Evolutionary conservation across 139 green algal species (phyloP), one percentile per base, ranked within the genome.

Genomic region (Micractinium conductrix): DNA sequence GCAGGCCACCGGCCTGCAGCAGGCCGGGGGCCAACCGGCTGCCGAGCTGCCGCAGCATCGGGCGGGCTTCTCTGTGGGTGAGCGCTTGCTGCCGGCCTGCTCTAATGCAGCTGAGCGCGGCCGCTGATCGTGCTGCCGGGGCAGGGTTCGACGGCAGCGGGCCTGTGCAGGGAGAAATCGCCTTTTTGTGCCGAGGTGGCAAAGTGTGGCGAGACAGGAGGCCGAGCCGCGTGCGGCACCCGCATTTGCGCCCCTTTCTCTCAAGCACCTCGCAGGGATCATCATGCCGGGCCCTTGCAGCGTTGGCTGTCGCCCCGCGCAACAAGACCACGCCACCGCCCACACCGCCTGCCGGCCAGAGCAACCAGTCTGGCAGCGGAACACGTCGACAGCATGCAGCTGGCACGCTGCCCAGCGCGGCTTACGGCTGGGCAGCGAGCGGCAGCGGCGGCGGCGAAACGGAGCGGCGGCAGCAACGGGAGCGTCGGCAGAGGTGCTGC

Each of bases 11-110:
- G 26, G 63, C 4, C 30, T 48, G 62, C 48, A 21, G 44, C 30
- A 88, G 78, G 24, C 84, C 19, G 12, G 78, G 78, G 40, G 75
- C 68, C 37, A 88, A 69, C 33, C 80, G 80, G 45, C 68, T 71
- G 38, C 50, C 58, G 9, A 87, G 19, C 38, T 83, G 76, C 55
- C 43, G 19, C 22, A 83, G 65, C 83, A 79, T 79, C 35, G 43
- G n/a, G 43, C n/a, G n/a, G n/a, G n/a, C n/a, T n/a, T n/a, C n/a
- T n/a, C n/a, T n/a, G n/a, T n/a, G n/a, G n/a, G n/a, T n/a, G n/a
- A n/a, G n/a, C n/a, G n/a, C n/a, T n/a, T n/a, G n/a, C n/a, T n/a
- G n/a, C n/a, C n/a, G n/a, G n/a, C n/a, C n/a, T n/a, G n/a, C n/a
- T n/a, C n/a, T n/a, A n/a, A n/a, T n/a, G n/a, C n/a, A n/a, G n/a